Percentiles rank a stretch among this genome's conserved stretches.
Conservation (phyloP, 495 filamentous ascomycete genomes). For the Xylaria scruposa region DNA sequence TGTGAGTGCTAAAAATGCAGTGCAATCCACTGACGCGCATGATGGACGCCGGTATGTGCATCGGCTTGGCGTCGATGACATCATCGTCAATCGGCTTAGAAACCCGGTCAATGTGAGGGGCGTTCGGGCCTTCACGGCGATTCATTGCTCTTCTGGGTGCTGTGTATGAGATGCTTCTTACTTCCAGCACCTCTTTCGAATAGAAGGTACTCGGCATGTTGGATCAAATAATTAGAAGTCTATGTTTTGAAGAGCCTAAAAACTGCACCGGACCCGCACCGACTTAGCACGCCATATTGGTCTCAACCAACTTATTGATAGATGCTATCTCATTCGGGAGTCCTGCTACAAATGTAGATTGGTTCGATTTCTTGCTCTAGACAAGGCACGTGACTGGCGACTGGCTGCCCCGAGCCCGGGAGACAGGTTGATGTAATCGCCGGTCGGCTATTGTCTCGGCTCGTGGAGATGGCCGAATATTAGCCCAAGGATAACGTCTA, state of each 20-base stretch:
- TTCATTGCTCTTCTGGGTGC: background rate
- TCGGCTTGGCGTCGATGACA: background rate
- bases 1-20: background rate
- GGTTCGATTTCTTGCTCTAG: background rate
- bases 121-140: background rate
- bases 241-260: background rate
- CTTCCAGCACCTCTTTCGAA: background rate
- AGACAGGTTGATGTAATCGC: background rate
- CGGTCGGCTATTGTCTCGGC: background rate
- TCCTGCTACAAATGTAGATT: background rate
- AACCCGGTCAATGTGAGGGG: background rate
- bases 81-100: background rate
- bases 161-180: background rate
- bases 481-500: background rate
- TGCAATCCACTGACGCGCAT: background rate
- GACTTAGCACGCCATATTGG: background rate
- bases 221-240: background rate
- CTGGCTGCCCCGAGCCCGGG: background rate
- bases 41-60: too few species aligned
- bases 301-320: background rate
- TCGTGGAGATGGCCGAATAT: constrained; percentile 3
- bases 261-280: background rate
- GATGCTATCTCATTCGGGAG: background rate
- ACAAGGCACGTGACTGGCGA: background rate
- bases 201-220: background rate